A percentile compares a stretch with the other conserved stretches of the same genome.
phyloP scores from a whole-genome alignment of 139 green algal genomes.

The Chlamydomonas incerta region DNA sequence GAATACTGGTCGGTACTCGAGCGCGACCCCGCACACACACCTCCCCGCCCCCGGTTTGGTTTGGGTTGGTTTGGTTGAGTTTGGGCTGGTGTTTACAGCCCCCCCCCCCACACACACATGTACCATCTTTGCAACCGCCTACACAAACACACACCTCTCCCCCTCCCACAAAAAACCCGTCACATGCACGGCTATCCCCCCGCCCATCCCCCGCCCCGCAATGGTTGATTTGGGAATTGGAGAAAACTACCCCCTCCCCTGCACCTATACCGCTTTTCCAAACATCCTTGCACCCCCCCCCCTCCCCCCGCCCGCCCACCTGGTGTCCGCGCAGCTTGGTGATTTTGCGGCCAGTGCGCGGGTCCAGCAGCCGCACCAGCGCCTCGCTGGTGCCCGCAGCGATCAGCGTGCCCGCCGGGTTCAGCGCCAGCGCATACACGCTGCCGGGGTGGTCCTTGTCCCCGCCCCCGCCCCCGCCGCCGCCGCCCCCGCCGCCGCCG shows the following conservation, averaged over 20 bases:
- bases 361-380: constrained; percentile 75
- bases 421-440: constrained; percentile 88
- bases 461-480: neutral
- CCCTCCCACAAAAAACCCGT: too few species aligned
- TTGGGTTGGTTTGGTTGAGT: too few species aligned
- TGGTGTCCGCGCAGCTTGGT: constrained; percentile 68
- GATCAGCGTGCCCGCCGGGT: constrained; percentile 67
- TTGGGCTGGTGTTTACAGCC: too few species aligned
- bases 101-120: too few species aligned
- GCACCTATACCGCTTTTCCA: neutral
- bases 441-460: constrained; percentile 54
- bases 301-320: neutral
- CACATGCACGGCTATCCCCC: too few species aligned
- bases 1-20: too few species aligned
- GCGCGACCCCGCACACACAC: too few species aligned
- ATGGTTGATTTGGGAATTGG: too few species aligned
- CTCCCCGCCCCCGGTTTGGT: too few species aligned
- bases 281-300: neutral
- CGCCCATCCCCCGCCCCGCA: too few species aligned
- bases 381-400: constrained; percentile 76
- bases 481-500: neutral
- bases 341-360: constrained; percentile 67
- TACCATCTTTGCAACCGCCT: too few species aligned
- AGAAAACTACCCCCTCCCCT: neutral
- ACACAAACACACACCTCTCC: too few species aligned